A percentile compares a stretch with the other conserved stretches of the same genome.
phyloP scores from a whole-genome alignment of 805 yeast genomes.

The Gaillardinia entomophila region DNA sequence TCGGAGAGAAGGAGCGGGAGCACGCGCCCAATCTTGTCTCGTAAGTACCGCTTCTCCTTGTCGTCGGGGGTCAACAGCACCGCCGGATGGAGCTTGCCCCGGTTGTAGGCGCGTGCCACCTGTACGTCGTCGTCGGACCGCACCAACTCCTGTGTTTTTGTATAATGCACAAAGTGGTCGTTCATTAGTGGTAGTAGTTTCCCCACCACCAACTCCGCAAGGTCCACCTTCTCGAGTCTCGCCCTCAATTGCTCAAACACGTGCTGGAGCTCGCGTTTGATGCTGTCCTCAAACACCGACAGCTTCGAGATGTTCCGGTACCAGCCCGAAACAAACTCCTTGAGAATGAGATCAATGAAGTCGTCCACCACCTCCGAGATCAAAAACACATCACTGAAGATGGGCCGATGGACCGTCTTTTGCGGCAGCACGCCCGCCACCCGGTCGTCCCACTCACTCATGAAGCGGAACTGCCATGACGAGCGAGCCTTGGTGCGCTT shows the following conservation, averaged over 20 bases:
- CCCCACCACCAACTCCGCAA: slow-evolving; percentile 52
- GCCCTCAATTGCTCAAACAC: slow-evolving; percentile 37
- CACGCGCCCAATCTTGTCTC: slow-evolving; percentile 34
- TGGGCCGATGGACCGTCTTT: slow-evolving; percentile 6
- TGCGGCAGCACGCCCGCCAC: background rate
- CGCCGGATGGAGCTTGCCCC: slow-evolving; percentile 57
- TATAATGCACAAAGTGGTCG: slow-evolving; percentile 53
- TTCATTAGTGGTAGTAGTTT: slow-evolving; percentile 60
- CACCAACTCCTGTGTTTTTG: slow-evolving; percentile 35
- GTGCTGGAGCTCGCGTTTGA: slow-evolving; percentile 38
- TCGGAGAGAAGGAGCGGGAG: slow-evolving; percentile 47
- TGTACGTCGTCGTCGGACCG: slow-evolving; percentile 30
- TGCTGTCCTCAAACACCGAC: slow-evolving; percentile 26
- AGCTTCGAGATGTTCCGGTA: slow-evolving; percentile 37
- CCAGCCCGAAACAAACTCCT: slow-evolving; percentile 58
- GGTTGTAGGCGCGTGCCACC: slow-evolving; percentile 39
- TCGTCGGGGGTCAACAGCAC: slow-evolving; percentile 30
- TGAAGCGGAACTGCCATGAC: slow-evolving; percentile 4
- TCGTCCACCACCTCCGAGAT: slow-evolving; percentile 50
- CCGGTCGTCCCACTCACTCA: slow-evolving; percentile 7
- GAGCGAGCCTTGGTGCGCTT: background rate
- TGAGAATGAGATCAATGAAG: slow-evolving; percentile 41
- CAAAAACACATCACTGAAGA: slow-evolving; percentile 44
- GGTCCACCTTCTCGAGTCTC: slow-evolving; percentile 42
- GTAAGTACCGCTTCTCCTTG: slow-evolving; percentile 47